Percentiles rank a stretch among this genome's conserved stretches.
phyloP scores from a whole-genome alignment of 2,329 filamentous ascomycete species.

The Alternaria arbusti region DNA sequence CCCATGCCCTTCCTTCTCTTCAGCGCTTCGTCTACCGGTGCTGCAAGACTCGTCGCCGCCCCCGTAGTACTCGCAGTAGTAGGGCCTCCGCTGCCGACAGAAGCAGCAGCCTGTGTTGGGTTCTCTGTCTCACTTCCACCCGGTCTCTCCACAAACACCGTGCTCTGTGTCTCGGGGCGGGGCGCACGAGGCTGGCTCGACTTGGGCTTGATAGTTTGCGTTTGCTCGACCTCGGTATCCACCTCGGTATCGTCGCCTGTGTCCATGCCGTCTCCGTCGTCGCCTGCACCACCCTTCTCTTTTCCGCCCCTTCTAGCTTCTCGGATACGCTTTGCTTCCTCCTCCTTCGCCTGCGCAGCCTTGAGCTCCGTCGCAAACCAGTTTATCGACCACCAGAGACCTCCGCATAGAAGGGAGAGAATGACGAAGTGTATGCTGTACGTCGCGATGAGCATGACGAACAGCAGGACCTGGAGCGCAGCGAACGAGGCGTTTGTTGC shows the following conservation, averaged over 20 bases:
- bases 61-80: constrained; percentile 37
- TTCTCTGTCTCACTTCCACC: constrained; percentile 18
- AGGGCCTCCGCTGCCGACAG: constrained; percentile 15
- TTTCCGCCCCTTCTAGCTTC: constrained; percentile 54
- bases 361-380: constrained; percentile 83
- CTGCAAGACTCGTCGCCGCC: constrained; percentile 36
- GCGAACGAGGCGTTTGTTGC: constrained; percentile 92
- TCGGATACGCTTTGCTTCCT: constrained; percentile 57
- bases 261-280: constrained; percentile 49
- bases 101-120: constrained; percentile 24
- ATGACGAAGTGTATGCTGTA: constrained; percentile 88
- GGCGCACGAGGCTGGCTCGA: constrained; percentile 19
- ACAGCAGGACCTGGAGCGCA: constrained; percentile 79
- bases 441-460: constrained; percentile 77
- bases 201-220: constrained; percentile 26
- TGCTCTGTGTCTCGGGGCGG: constrained; percentile 41
- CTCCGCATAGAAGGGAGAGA: constrained; percentile 77
- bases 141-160: constrained; percentile 42
- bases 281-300: constrained; percentile 24
- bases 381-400: constrained; percentile 93
- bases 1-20: constrained; percentile 55
- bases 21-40: constrained; percentile 45
- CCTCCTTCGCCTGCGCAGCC: constrained; percentile 55
- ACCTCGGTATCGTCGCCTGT: constrained; percentile 57
- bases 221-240: constrained; percentile 45